Conservation (phyloP, 129 eudicot genomes). For the Lactuca sativa region DNA sequence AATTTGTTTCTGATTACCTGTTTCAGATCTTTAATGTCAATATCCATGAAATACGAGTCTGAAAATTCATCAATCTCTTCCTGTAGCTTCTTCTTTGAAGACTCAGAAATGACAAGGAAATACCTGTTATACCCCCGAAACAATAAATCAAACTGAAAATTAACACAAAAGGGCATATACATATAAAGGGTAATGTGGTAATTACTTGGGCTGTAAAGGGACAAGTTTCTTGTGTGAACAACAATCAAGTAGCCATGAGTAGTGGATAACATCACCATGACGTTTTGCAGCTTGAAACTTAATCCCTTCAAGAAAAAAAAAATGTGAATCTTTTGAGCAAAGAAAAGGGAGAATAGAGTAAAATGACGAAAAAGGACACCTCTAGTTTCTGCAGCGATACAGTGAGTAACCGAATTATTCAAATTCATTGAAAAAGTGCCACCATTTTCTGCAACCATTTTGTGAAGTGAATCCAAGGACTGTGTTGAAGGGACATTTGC, state of each 20-base stretch:
- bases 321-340: neutral
- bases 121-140: conserved; percentile 42
- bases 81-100: conserved; percentile 59
- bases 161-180: neutral
- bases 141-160: conserved; percentile 12
- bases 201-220: conserved; percentile 81
- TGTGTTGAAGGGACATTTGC: conserved; percentile 68
- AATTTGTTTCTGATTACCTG: conserved; percentile 44
- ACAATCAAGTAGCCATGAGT: conserved; percentile 88
- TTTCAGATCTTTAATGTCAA: conserved; percentile 61
- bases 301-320: conserved; percentile 51
- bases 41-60: conserved; percentile 69
- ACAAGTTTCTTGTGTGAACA: conserved; percentile 73
- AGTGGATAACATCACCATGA: conserved; percentile 83
- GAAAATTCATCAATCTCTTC: conserved; percentile 90
- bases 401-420: conserved; percentile 84
- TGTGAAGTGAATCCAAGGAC: conserved; percentile 75
- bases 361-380: conserved; percentile 38
- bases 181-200: conserved; percentile 15
- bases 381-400: conserved; percentile 86
- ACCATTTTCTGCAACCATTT: conserved; percentile 85
- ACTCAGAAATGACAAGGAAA: conserved; percentile 74
- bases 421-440: conserved; percentile 96
- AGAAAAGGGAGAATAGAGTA: conserved; percentile 10
- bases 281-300: conserved; percentile 94